These are phyloP conservation scores for Escovopsis sp. DNA, from an alignment of 2,329 filamentous ascomycete genomes.

Conservation along the genomic window DNA sequence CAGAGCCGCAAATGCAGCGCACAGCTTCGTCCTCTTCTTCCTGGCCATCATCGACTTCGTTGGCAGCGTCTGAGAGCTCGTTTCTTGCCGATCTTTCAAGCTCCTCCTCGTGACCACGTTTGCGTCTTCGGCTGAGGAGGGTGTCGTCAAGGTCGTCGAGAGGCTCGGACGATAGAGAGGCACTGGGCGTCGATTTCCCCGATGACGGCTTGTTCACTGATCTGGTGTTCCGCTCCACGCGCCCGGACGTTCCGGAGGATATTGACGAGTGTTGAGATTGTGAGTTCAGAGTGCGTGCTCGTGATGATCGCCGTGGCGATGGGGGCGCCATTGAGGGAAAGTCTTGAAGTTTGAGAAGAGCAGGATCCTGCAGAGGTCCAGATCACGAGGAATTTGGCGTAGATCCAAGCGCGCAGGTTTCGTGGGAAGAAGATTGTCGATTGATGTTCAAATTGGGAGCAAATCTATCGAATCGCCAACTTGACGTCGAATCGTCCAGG, in stretches of 20 bases:
- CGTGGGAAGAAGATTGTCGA: too few species aligned
- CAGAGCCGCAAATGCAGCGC: slow-evolving; percentile 84
- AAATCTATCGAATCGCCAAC: too few species aligned
- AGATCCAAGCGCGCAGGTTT: not conserved
- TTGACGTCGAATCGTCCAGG: too few species aligned
- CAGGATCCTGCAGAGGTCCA: slow-evolving; percentile 3
- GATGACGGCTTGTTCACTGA: slow-evolving; percentile 59
- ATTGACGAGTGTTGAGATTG: slow-evolving; percentile 66
- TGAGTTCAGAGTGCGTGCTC: slow-evolving; percentile 68
- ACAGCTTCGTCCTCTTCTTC: slow-evolving; percentile 82
- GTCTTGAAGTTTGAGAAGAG: too few species aligned
- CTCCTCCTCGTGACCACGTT: slow-evolving; percentile 56
- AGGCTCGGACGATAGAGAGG: slow-evolving; percentile 55
- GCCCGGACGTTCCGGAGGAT: slow-evolving; percentile 64
- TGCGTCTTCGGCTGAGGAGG: slow-evolving; percentile 63
- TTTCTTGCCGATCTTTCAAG: slow-evolving; percentile 28
- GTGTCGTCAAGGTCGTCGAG: slow-evolving; percentile 55
- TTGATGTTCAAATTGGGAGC: too few species aligned
- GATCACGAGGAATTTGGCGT: not conserved
- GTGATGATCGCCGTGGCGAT: slow-evolving; percentile 76
- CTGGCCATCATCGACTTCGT: slow-evolving; percentile 56
- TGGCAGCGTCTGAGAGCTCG: slow-evolving; percentile 36
- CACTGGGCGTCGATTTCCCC: slow-evolving; percentile 61
- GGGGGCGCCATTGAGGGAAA: slow-evolving; percentile 40
- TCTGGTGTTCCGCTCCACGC: slow-evolving; percentile 60